Conservation (phyloP, 2,329 filamentous ascomycete species). For the Trichoderma asperellum region DNA sequence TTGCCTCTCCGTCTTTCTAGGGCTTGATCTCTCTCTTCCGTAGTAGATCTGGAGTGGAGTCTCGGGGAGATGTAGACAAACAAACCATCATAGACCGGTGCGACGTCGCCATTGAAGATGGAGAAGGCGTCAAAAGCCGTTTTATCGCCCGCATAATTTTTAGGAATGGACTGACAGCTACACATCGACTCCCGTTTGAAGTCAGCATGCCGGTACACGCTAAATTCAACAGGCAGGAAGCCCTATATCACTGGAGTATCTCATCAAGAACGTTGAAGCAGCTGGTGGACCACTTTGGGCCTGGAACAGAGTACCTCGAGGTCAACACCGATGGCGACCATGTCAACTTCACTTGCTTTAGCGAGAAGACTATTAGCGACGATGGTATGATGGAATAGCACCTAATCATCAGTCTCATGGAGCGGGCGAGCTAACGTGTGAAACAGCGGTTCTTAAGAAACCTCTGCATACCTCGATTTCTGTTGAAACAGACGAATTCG, state of each 20-base stretch:
- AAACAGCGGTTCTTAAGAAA: constrained; percentile 74
- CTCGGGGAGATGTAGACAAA: constrained; percentile 60
- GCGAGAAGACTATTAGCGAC: constrained; percentile 74
- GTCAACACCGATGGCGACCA: constrained; percentile 74
- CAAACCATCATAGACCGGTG: constrained; percentile 74
- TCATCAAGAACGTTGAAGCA: constrained; percentile 72
- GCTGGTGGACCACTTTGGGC: constrained; percentile 79
- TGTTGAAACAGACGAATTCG: constrained; percentile 76
- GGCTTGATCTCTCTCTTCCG: constrained; percentile 77
- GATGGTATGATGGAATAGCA: constrained; percentile 41
- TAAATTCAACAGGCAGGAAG: constrained; percentile 69
- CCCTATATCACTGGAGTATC: constrained; percentile 73
- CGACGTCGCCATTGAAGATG: constrained; percentile 74
- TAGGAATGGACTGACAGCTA: constrained; percentile 76
- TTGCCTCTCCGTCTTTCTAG: constrained; percentile 35
- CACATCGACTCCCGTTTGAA: constrained; percentile 77
- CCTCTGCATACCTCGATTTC: constrained; percentile 80
- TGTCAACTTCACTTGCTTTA: constrained; percentile 80
- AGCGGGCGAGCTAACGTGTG: constrained; percentile 28
- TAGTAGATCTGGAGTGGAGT: constrained; percentile 62
- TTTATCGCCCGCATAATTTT: constrained; percentile 75
- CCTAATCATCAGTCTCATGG: background rate
- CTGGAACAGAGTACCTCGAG: constrained; percentile 79
- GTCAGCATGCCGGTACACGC: constrained; percentile 74
- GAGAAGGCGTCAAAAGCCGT: constrained; percentile 70